A percentile compares a stretch with the other conserved stretches of the same genome.
phyloP scores from a whole-genome alignment of 345 rosid genomes.

The Anastatica hierochuntica region DNA sequence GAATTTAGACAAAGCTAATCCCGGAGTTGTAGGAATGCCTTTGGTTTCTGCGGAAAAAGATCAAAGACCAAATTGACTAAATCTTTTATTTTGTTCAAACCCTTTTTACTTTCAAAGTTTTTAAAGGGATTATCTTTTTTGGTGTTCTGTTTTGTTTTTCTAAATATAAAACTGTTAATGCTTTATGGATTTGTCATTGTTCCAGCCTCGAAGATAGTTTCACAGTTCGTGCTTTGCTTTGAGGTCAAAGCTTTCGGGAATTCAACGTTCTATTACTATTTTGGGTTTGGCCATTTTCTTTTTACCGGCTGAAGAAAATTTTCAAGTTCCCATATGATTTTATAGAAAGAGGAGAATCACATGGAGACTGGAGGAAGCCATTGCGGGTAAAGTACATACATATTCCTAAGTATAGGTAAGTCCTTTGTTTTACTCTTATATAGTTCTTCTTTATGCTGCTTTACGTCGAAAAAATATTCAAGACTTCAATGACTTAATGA shows the following conservation, averaged over 20 bases:
- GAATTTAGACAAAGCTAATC: constrained; percentile 23
- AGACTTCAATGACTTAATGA: too few relatives aligned
- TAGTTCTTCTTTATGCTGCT: neutral
- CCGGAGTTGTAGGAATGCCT: constrained; percentile 32
- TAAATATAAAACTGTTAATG: neutral
- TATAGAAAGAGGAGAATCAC: neutral
- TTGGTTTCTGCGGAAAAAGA: constrained; percentile 15
- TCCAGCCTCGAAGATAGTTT: neutral
- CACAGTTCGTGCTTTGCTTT: neutral
- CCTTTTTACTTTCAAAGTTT: neutral
- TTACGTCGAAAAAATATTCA: too few relatives aligned
- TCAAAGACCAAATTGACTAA: constrained; percentile 2
- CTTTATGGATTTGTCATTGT: constrained; percentile 8
- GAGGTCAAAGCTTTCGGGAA: constrained; percentile 8
- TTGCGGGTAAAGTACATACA: constrained; percentile 10
- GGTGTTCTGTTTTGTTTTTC: constrained; percentile 3
- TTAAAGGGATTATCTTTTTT: neutral
- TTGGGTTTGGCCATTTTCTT: constrained; percentile 1
- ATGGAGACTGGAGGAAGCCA: constrained; percentile 7
- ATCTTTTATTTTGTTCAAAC: constrained; percentile 11
- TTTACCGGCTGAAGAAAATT: too few relatives aligned
- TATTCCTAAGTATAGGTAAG: constrained; percentile 14
- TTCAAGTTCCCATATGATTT: neutral
- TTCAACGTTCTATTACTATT: neutral
- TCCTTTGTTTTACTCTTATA: constrained; percentile 4